These are phyloP conservation scores for Oidiodendron maius DNA, from an alignment of 495 filamentous ascomycete genomes.

Conservation along the genomic window DNA sequence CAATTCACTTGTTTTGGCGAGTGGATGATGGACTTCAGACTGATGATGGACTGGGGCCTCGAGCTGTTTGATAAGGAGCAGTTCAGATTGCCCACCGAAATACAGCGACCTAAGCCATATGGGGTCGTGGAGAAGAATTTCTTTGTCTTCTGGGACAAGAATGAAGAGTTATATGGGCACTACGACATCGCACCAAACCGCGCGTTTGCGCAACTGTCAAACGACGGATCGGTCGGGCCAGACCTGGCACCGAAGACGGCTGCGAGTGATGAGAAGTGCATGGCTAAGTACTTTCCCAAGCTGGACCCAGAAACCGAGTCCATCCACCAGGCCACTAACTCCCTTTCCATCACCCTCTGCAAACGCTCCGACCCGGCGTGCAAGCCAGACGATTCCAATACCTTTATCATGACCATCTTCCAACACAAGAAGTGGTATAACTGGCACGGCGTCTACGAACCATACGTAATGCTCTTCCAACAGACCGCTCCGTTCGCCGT, in stretches of 20 bases:
- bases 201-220: constrained; percentile 33
- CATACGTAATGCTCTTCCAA: constrained; percentile 43
- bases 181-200: constrained; percentile 42
- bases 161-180: constrained; percentile 39
- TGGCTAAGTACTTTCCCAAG: constrained; percentile 33
- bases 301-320: constrained; percentile 17
- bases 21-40: constrained; percentile 44
- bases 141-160: constrained; percentile 48
- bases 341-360: constrained; percentile 45
- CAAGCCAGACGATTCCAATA: constrained; percentile 33
- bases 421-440: constrained; percentile 43
- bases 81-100: constrained; percentile 36
- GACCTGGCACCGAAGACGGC: constrained; percentile 30
- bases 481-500: constrained; percentile 40
- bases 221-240: constrained; percentile 33
- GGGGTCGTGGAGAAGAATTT: constrained; percentile 47
- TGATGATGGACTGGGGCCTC: constrained; percentile 35
- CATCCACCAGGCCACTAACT: constrained; percentile 53
- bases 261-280: constrained; percentile 30
- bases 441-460: constrained; percentile 45
- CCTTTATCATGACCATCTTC: constrained; percentile 43
- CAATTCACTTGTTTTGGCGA: constrained; percentile 43
- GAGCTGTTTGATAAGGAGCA: constrained; percentile 13
- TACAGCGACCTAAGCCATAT: constrained; percentile 37
- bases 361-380: constrained; percentile 37